A percentile compares a stretch with the other conserved stretches of the same genome.
phyloP scores from a whole-genome alignment of 441 rosid genomes.

The Populus hybrid region DNA sequence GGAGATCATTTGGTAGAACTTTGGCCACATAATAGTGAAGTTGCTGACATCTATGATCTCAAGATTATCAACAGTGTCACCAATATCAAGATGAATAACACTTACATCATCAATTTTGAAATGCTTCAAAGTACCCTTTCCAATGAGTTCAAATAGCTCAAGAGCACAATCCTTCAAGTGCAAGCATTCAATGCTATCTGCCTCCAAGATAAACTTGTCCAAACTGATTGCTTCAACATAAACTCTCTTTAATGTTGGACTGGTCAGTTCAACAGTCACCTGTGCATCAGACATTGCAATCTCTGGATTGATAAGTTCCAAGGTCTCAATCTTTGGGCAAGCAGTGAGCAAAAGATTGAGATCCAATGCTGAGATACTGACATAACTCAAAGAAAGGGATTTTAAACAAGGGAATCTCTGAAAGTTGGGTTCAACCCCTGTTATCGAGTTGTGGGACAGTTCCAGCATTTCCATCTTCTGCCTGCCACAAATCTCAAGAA shows the following conservation, averaged over 20 bases:
- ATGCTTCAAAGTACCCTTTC: slow-evolving; percentile 70
- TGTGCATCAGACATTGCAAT: slow-evolving; percentile 71
- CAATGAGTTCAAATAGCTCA: slow-evolving; percentile 67
- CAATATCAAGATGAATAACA: slow-evolving; percentile 64
- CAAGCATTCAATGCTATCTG: slow-evolving; percentile 58
- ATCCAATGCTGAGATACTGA: slow-evolving; percentile 67
- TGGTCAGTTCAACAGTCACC: slow-evolving; percentile 60
- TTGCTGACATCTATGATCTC: slow-evolving; percentile 66
- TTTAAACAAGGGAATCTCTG: slow-evolving; percentile 76
- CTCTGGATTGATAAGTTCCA: slow-evolving; percentile 59
- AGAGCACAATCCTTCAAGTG: slow-evolving; percentile 71
- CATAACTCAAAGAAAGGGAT: slow-evolving; percentile 60
- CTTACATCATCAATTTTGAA: slow-evolving; percentile 68
- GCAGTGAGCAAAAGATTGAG: slow-evolving; percentile 62
- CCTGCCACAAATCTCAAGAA: slow-evolving; percentile 69
- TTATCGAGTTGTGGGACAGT: slow-evolving; percentile 54
- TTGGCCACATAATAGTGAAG: slow-evolving; percentile 71
- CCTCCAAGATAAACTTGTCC: slow-evolving; percentile 75
- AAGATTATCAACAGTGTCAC: slow-evolving; percentile 61
- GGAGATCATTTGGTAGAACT: slow-evolving; percentile 73
- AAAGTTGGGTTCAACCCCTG: slow-evolving; percentile 62
- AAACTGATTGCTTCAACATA: slow-evolving; percentile 61
- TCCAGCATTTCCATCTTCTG: slow-evolving; percentile 60
- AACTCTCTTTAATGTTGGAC: slow-evolving; percentile 54
- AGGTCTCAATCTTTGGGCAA: slow-evolving; percentile 50